Percentiles rank a stretch among this genome's conserved stretches.
These are phyloP conservation scores for Staphylotrichum longicolle DNA, from an alignment of 495 filamentous ascomycete genomes.

Conservation along the genomic window DNA sequence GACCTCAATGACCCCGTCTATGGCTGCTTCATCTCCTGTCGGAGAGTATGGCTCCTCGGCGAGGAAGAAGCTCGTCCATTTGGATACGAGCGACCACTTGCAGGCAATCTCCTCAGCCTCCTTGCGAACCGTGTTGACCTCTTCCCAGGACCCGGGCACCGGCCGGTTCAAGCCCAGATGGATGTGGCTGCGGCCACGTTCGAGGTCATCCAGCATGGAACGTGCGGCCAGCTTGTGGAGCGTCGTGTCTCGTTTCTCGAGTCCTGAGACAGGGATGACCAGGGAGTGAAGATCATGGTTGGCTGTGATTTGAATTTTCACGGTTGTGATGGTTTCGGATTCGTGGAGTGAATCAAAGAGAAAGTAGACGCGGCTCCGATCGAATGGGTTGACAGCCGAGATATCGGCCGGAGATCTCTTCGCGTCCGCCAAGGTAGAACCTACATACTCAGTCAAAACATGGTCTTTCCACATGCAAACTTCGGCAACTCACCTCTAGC, in stretches of 20 bases:
- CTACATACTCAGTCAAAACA: neutral
- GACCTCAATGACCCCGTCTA: conserved; percentile 1
- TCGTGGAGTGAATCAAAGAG: conserved; percentile 7
- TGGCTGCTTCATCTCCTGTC: neutral
- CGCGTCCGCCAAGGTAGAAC: conserved; percentile 1
- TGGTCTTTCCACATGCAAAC: neutral
- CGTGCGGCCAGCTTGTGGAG: conserved; percentile 24
- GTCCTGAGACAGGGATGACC: conserved; percentile 1
- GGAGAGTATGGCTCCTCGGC: conserved; percentile 12
- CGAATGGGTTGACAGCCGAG: conserved; percentile 17
- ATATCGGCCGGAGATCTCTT: conserved; percentile 21
- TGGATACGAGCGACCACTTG: conserved; percentile 24
- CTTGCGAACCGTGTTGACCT: conserved; percentile 2
- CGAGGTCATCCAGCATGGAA: conserved; percentile 21
- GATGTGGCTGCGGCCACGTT: conserved; percentile 19
- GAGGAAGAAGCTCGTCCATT: conserved; percentile 26
- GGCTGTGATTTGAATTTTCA: neutral
- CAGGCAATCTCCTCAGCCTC: conserved; percentile 21
- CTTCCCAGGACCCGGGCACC: conserved; percentile 3
- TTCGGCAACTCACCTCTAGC: neutral
- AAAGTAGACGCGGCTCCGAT: conserved; percentile 19
- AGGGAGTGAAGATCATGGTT: neutral
- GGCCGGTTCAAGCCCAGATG: conserved; percentile 8
- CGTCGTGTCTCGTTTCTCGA: conserved; percentile 14
- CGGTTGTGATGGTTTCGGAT: neutral